Evolutionary conservation across 2,329 filamentous ascomycete genomes (phyloP).

Genomic region (Colletotrichum acutatum): DNA sequence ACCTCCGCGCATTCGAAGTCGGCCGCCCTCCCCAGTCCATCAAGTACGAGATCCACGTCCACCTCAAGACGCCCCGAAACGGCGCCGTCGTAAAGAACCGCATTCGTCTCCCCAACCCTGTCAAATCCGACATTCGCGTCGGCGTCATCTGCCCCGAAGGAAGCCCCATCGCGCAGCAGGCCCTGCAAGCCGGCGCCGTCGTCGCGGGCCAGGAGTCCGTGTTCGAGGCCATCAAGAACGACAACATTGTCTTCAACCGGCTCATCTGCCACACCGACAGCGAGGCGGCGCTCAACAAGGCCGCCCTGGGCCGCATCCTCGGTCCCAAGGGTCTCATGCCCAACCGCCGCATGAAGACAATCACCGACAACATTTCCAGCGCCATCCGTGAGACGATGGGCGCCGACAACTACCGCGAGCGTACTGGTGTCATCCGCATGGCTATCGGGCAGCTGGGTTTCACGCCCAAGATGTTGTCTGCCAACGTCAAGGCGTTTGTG

Average conservation of each 20-base stretch:
- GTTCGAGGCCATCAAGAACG: conserved; percentile 80
- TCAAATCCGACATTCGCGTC: conserved; percentile 88
- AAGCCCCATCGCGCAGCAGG: conserved; percentile 78
- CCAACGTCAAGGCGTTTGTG: conserved; percentile 85
- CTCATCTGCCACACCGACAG: conserved; percentile 87
- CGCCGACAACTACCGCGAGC: conserved; percentile 87
- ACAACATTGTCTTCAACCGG: conserved; percentile 87
- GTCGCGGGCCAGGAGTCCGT: conserved; percentile 88
- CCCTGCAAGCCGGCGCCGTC: conserved; percentile 80
- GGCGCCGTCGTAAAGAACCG: conserved; percentile 89
- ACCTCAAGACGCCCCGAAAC: conserved; percentile 84
- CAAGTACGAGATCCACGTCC: conserved; percentile 92
- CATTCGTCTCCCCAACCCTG: conserved; percentile 87
- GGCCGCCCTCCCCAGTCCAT: conserved; percentile 76
- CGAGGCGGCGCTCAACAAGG: conserved; percentile 82
- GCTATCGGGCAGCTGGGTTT: conserved; percentile 92
- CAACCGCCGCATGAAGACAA: conserved; percentile 85
- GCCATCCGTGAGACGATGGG: conserved; percentile 85
- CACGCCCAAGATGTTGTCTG: conserved; percentile 85
- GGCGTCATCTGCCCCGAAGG: conserved; percentile 91
- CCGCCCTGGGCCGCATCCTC: conserved; percentile 81
- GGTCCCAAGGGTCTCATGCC: conserved; percentile 96
- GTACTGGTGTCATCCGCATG: conserved; percentile 84
- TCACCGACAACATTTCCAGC: conserved; percentile 82
- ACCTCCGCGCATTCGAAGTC: conserved; percentile 92